These are phyloP conservation scores for Styphnolobium japonicum DNA, from an alignment of 306 rosid genomes.

Conservation along the genomic window DNA sequence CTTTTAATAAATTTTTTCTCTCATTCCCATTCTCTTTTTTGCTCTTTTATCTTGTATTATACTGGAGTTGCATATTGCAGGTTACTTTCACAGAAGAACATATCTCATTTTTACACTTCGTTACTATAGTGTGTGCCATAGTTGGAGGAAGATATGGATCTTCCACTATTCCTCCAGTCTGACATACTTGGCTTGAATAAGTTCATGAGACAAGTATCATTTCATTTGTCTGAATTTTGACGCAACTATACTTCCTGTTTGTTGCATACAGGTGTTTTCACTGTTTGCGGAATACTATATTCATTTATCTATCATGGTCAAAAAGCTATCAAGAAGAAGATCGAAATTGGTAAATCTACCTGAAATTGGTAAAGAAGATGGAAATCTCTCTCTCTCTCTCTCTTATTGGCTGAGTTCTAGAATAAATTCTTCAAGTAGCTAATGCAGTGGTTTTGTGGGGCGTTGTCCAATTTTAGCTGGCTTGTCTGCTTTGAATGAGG, in stretches of 20 bases:
- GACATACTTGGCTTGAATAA: slow-evolving; percentile 1
- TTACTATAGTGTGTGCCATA: slow-evolving; percentile 93
- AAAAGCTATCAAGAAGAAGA: slow-evolving; percentile 92
- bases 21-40: not conserved
- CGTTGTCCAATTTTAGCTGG: slow-evolving; percentile 68
- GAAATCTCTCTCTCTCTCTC: too few species aligned
- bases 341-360: slow-evolving; percentile 89
- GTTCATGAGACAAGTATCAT: not conserved
- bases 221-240: slow-evolving; percentile 14
- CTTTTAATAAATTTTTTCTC: not conserved
- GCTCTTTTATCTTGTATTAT: not conserved
- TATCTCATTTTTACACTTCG: slow-evolving; percentile 89
- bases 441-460: too few species aligned
- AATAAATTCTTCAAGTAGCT: too few species aligned
- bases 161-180: not conserved
- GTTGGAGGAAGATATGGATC: slow-evolving; percentile 76
- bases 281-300: slow-evolving; percentile 93
- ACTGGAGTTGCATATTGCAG: slow-evolving; percentile 42
- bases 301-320: slow-evolving; percentile 97
- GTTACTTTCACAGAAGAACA: slow-evolving; percentile 84
- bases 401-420: too few species aligned
- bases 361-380: too few species aligned
- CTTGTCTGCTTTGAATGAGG: slow-evolving; percentile 66
- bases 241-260: slow-evolving; percentile 6
- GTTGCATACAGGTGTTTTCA: slow-evolving; percentile 70